These are phyloP conservation scores for Laguncularia racemosa DNA, from an alignment of 345 rosid species.

Conservation along the genomic window DNA sequence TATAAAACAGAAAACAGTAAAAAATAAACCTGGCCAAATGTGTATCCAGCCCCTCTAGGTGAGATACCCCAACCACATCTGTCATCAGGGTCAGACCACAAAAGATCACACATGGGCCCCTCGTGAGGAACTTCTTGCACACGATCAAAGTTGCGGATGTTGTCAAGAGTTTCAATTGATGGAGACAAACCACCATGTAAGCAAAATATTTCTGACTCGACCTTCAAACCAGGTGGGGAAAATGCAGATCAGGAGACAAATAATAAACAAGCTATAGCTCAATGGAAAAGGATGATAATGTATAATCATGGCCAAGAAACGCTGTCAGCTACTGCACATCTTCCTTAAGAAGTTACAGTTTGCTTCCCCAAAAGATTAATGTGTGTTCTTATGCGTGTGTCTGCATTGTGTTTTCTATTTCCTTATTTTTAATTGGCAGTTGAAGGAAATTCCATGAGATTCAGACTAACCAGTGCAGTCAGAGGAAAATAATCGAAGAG, in stretches of 20 bases:
- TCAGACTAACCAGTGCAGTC: conserved; percentile 87
- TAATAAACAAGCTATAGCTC: conserved; percentile 1
- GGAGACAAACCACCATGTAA: conserved; percentile 94
- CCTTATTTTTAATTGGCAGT: background rate
- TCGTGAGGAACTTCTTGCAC: conserved; percentile 98
- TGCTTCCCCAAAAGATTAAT: too few species aligned
- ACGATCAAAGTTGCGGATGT: conserved; percentile 85
- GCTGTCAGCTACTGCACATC: too few species aligned
- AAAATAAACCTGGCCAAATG: conserved; percentile 78
- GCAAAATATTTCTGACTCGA: conserved; percentile 91
- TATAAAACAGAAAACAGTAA: background rate
- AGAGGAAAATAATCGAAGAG: conserved; percentile 92
- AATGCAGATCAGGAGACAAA: background rate
- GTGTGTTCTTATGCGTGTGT: too few species aligned
- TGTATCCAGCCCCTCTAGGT: conserved; percentile 95
- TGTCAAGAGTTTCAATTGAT: conserved; percentile 84
- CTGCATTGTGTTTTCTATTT: too few species aligned
- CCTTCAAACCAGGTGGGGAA: conserved; percentile 33
- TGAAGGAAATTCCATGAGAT: background rate
- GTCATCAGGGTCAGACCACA: conserved; percentile 98
- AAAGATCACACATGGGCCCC: conserved; percentile 98
- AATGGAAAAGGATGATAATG: conserved; percentile 7
- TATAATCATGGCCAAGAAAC: too few species aligned
- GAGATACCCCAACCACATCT: conserved; percentile 98
- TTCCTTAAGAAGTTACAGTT: too few species aligned